These are phyloP conservation scores for Penicillium manginii DNA, from an alignment of 495 filamentous ascomycete species.

Conservation along the genomic window DNA sequence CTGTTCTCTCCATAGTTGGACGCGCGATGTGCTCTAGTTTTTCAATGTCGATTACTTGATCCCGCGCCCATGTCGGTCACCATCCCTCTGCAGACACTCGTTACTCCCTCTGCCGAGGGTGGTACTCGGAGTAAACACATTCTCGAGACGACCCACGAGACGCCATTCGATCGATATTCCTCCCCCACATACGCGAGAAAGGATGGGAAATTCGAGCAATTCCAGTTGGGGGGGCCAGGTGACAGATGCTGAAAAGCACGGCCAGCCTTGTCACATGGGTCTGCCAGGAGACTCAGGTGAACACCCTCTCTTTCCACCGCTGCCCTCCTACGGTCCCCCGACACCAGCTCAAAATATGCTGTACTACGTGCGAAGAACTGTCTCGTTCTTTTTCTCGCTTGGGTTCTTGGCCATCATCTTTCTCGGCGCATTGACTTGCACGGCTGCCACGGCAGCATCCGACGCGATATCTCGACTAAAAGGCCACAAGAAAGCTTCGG, in stretches of 20 bases:
- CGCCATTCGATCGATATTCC: background rate
- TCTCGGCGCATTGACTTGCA: conserved; percentile 68
- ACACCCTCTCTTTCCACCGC: conserved; percentile 84
- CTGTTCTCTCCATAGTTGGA: background rate
- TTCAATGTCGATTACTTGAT: conserved; percentile 6
- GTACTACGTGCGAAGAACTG: conserved; percentile 59
- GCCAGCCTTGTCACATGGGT: background rate
- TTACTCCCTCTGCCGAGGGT: background rate
- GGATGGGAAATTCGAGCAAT: background rate
- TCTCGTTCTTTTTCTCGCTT: conserved; percentile 76
- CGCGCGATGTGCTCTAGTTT: conserved; percentile 7
- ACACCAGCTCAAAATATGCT: conserved; percentile 65
- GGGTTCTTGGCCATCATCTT: conserved; percentile 77
- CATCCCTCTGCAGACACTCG: conserved; percentile 11
- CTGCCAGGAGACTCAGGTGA: conserved; percentile 26
- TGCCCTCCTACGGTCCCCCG: conserved; percentile 82
- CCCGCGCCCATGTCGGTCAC: conserved; percentile 24
- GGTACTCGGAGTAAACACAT: background rate
- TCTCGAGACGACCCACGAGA: conserved; percentile 3
- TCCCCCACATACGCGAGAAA: background rate
- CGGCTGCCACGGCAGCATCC: conserved; percentile 53
- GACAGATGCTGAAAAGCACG: conserved; percentile 12
- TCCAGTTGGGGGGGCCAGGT: background rate
- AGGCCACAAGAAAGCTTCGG: conserved; percentile 57
- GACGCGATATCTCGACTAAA: conserved; percentile 52